phyloP scores from a whole-genome alignment of 2,329 filamentous ascomycete genomes.

The Epicoccum sorghinum region DNA sequence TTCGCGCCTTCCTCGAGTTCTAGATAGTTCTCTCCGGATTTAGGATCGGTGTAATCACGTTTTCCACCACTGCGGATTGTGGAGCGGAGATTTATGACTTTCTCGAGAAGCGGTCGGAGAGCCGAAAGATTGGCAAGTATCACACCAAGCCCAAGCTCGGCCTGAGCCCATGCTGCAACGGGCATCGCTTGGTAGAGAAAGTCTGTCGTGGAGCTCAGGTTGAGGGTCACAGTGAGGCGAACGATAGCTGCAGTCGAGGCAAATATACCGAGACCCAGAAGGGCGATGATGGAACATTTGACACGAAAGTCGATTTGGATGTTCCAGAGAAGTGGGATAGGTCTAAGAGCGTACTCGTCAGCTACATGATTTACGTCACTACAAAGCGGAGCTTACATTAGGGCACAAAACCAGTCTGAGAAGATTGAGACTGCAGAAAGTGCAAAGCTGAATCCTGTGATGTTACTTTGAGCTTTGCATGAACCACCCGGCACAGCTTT shows the following conservation, averaged over 20 bases:
- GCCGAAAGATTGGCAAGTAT: constrained; percentile 21
- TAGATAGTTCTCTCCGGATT: constrained; percentile 12
- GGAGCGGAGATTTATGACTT: constrained; percentile 15
- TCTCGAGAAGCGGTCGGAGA: constrained; percentile 21
- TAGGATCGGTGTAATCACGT: constrained; percentile 10
- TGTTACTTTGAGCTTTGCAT: constrained; percentile 17
- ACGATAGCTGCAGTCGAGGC: constrained; percentile 38
- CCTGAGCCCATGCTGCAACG: constrained; percentile 8
- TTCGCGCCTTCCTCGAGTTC: constrained; percentile 11
- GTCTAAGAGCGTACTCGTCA: background rate
- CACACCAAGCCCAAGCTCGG: constrained; percentile 4
- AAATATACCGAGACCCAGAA: constrained; percentile 23
- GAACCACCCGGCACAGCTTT: constrained; percentile 29
- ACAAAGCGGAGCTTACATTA: constrained; percentile 26
- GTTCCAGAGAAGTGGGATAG: constrained; percentile 30
- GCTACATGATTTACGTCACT: background rate
- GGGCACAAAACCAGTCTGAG: constrained; percentile 44
- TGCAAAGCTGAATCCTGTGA: constrained; percentile 20
- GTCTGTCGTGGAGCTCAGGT: constrained; percentile 24
- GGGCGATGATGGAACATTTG: constrained; percentile 26
- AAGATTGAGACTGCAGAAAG: constrained; percentile 43
- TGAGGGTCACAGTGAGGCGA: constrained; percentile 45
- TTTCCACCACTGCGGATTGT: constrained; percentile 9
- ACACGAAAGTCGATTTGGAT: constrained; percentile 28
- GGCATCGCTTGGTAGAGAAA: constrained; percentile 23